phyloP scores from a whole-genome alignment of 2,329 filamentous ascomycete genomes.

The Phyllosticta paracitricarpa region DNA sequence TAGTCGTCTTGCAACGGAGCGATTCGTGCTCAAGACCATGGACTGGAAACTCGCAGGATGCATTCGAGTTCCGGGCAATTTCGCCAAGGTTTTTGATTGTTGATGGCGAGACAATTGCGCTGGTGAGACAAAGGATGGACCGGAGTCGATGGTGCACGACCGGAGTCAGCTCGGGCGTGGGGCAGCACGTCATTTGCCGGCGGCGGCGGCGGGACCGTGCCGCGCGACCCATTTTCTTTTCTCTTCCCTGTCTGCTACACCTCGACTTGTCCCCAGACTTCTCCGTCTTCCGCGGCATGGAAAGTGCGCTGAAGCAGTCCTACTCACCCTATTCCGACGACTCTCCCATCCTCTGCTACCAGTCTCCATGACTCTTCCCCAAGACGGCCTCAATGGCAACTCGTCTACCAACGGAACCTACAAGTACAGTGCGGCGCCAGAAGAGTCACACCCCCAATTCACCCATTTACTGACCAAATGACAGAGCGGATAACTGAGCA shows the following conservation, averaged over 20 bases:
- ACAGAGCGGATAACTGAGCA: constrained; percentile 35
- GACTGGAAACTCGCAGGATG: no score
- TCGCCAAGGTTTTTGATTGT: no score
- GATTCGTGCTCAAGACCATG: no score
- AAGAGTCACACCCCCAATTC: neutral
- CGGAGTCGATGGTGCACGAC: neutral
- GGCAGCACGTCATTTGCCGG: constrained; percentile 3
- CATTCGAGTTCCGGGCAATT: no score
- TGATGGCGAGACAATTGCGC: neutral
- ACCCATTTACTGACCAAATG: neutral
- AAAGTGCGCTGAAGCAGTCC: neutral
- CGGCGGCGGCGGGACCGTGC: constrained; percentile 3
- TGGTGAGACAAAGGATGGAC: neutral
- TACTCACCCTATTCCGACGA: constrained; percentile 11
- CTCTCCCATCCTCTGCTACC: constrained; percentile 10
- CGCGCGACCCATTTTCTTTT: neutral
- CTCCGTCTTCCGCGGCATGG: constrained; percentile 7
- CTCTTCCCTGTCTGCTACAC: neutral
- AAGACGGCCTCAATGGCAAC: neutral
- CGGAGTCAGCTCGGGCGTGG: neutral
- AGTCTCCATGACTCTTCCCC: constrained; percentile 9
- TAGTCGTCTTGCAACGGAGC: no score
- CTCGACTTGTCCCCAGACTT: constrained; percentile 1
- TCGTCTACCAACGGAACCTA: constrained; percentile 1
- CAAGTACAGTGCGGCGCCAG: constrained; percentile 8